A percentile compares a stretch with the other conserved stretches of the same genome.
Evolutionary conservation across 495 filamentous ascomycete species (phyloP).

Genomic region (Talaromyces stipitatus): DNA sequence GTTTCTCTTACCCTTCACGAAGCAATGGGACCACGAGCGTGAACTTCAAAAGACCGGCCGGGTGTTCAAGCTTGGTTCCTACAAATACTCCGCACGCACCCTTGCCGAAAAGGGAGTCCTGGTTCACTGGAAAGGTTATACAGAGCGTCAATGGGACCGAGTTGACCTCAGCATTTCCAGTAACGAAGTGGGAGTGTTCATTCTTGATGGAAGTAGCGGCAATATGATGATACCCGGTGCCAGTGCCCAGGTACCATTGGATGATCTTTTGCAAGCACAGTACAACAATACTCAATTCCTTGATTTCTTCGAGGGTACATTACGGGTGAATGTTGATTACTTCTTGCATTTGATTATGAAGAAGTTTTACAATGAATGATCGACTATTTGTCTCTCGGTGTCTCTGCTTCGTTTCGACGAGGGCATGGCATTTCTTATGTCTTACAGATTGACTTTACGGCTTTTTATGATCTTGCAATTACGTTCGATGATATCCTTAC

Average conservation of each 20-base stretch:
- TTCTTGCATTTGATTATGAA: slow-evolving; percentile 93
- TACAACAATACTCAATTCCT: slow-evolving; percentile 95
- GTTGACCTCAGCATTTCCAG: slow-evolving; percentile 90
- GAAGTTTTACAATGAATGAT: slow-evolving; percentile 82
- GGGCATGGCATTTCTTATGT: background rate
- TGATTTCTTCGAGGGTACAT: slow-evolving; percentile 81
- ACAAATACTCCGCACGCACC: slow-evolving; percentile 87
- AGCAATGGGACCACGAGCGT: slow-evolving; percentile 96
- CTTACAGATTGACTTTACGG: slow-evolving; percentile 3
- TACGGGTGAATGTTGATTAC: slow-evolving; percentile 90
- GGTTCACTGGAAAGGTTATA: slow-evolving; percentile 77
- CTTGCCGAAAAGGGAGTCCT: slow-evolving; percentile 91
- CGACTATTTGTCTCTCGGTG: background rate
- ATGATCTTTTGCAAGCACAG: slow-evolving; percentile 92
- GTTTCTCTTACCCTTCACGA: slow-evolving; percentile 94
- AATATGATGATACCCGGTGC: slow-evolving; percentile 96
- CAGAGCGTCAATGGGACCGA: slow-evolving; percentile 80
- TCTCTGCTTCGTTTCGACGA: background rate
- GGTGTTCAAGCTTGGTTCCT: slow-evolving; percentile 93
- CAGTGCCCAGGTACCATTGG: slow-evolving; percentile 80
- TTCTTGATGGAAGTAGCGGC: slow-evolving; percentile 81
- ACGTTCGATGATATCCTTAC: slow-evolving; percentile 5
- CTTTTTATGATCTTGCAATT: slow-evolving; percentile 1
- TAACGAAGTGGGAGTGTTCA: slow-evolving; percentile 92
- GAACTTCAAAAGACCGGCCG: slow-evolving; percentile 87